Evolutionary conservation across 768 basidiomycete species (phyloP).

Genomic region (Coprinopsis cinerea): DNA sequence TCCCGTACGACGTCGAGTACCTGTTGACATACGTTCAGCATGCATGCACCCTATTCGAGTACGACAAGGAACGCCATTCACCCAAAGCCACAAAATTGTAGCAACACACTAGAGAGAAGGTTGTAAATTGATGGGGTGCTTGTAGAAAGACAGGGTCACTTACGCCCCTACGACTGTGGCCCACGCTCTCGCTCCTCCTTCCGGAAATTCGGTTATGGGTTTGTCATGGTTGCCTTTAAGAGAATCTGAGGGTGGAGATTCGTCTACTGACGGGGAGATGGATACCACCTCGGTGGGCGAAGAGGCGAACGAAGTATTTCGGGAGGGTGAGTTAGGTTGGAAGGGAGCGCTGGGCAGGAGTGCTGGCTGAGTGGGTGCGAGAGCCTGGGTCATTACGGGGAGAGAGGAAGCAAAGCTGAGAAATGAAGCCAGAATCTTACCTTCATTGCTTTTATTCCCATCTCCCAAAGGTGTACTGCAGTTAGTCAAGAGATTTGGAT

Average conservation of each 20-base stretch:
- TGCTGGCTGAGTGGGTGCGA: no score
- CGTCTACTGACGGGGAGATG: no score
- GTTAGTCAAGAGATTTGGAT: no score
- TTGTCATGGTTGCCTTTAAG: background rate
- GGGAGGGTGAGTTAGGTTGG: no score
- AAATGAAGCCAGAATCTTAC: no score
- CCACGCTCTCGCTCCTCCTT: constrained; percentile 15
- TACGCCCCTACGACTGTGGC: constrained; percentile 12
- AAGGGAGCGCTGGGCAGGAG: no score
- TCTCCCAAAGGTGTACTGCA: no score
- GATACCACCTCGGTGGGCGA: no score
- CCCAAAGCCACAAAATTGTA: constrained; percentile 20
- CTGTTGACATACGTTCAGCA: constrained; percentile 7
- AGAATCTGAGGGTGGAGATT: background rate
- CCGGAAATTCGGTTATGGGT: constrained; percentile 6
- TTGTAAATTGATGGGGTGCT: background rate
- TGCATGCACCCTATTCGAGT: background rate
- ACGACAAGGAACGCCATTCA: constrained; percentile 9
- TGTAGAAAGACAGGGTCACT: background rate
- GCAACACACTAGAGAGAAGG: constrained; percentile 9
- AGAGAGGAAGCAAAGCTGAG: no score
- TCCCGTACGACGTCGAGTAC: constrained; percentile 22
- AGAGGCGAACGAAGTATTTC: no score
- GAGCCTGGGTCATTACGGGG: no score
- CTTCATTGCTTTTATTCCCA: no score